Conservation (phyloP, 129 eudicot species). For the Lactuca saligna region DNA sequence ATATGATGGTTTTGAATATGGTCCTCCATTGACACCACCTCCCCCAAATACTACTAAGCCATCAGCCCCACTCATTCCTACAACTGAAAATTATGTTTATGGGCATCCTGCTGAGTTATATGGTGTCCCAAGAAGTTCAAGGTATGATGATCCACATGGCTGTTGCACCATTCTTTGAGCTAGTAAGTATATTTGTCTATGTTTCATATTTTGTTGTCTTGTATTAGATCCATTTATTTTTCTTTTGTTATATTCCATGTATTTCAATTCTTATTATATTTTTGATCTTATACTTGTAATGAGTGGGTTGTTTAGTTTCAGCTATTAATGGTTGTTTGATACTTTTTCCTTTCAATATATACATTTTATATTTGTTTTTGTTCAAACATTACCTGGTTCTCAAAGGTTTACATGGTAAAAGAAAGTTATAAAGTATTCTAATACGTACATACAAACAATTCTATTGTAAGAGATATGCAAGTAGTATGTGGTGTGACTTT, state of each 20-base stretch:
- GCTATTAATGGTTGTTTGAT: neutral
- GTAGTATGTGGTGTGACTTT: too few species aligned
- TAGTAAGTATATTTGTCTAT: neutral
- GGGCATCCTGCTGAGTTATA: slow-evolving; percentile 6
- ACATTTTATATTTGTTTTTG: too few species aligned
- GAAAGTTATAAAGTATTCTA: too few species aligned
- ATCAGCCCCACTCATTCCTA: slow-evolving; percentile 7
- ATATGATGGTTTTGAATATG: neutral
- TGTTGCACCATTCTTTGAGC: slow-evolving; percentile 22
- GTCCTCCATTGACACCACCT: neutral
- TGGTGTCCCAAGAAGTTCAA: neutral
- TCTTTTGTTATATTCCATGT: too few species aligned
- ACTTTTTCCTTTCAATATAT: neutral
- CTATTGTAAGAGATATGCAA: too few species aligned
- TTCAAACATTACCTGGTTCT: neutral
- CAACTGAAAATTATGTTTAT: neutral
- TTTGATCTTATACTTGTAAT: neutral
- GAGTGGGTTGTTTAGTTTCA: neutral
- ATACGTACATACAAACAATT: too few species aligned
- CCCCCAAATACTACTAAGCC: neutral
- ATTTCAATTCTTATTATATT: too few species aligned
- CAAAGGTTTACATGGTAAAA: neutral
- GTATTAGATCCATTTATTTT: neutral
- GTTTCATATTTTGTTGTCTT: neutral
- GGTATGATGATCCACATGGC: neutral